These are phyloP conservation scores for Nakataea oryzae DNA, from an alignment of 2,329 filamentous ascomycete species.

Conservation along the genomic window DNA sequence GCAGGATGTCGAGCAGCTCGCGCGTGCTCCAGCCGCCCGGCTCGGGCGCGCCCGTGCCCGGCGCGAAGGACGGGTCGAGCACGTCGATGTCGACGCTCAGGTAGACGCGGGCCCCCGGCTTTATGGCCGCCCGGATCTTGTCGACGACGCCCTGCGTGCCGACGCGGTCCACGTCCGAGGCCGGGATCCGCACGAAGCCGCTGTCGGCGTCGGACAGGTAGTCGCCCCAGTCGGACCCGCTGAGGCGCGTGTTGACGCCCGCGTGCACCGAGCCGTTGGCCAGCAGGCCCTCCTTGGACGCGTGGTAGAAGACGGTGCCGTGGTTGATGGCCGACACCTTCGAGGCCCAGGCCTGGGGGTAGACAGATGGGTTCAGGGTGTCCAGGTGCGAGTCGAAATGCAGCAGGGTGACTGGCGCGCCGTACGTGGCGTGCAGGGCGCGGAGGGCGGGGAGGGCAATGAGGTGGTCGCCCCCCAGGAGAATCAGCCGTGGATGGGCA, in stretches of 20 bases:
- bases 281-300: slow-evolving; percentile 74
- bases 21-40: slow-evolving; percentile 84
- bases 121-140: slow-evolving; percentile 1
- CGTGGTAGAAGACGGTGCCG: slow-evolving; percentile 82
- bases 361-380: slow-evolving; percentile 30
- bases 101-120: slow-evolving; percentile 60
- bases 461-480: slow-evolving; percentile 18
- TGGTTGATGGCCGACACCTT: slow-evolving; percentile 72
- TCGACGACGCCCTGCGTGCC: slow-evolving; percentile 6
- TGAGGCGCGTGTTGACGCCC: slow-evolving; percentile 70
- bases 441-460: slow-evolving; percentile 18
- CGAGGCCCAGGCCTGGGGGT: slow-evolving; percentile 71
- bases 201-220: too few species aligned
- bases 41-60: slow-evolving; percentile 69
- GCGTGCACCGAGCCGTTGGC: slow-evolving; percentile 76
- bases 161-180: slow-evolving; percentile 36
- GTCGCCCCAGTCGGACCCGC: slow-evolving; percentile 75
- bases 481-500: slow-evolving; percentile 10
- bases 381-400: slow-evolving; percentile 19
- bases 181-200: slow-evolving; percentile 72
- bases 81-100: slow-evolving; percentile 21
- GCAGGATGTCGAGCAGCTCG: slow-evolving; percentile 72
- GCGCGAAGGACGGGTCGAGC: slow-evolving; percentile 20
- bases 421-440: slow-evolving; percentile 15
- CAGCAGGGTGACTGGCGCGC: slow-evolving; percentile 18